Conservation (phyloP, 208 protist species). For the Spongospora subterranea region DNA sequence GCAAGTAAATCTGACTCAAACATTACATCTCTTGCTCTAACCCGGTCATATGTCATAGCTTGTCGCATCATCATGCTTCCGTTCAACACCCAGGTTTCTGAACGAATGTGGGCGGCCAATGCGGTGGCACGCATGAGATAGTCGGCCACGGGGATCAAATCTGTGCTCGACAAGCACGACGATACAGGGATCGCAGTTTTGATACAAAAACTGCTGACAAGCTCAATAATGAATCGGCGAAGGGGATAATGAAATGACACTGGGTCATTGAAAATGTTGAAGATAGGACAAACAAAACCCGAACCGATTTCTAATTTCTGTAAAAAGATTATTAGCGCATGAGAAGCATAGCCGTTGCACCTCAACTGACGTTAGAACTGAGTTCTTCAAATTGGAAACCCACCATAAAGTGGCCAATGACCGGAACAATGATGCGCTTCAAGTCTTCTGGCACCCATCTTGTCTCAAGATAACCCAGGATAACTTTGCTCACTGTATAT, state of each 20-base stretch:
- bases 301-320: neutral
- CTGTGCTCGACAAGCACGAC: neutral
- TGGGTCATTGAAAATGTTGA: neutral
- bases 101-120: neutral
- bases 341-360: too few species aligned
- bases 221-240: conserved; percentile 26
- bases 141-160: neutral
- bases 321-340: neutral
- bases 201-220: neutral
- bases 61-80: conserved; percentile 12
- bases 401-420: too few species aligned
- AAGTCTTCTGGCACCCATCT: neutral
- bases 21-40: neutral
- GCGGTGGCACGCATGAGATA: neutral
- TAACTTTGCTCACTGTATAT: neutral
- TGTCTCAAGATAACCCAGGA: neutral
- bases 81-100: neutral
- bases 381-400: too few species aligned
- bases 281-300: neutral
- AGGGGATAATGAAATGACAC: conserved; percentile 39
- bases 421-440: neutral
- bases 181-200: neutral
- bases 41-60: neutral
- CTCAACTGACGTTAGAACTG: too few species aligned
- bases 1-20: neutral